Evolutionary conservation across 192 early-diverging fungal species (phyloP).

Genomic region (Endogone sp.): DNA sequence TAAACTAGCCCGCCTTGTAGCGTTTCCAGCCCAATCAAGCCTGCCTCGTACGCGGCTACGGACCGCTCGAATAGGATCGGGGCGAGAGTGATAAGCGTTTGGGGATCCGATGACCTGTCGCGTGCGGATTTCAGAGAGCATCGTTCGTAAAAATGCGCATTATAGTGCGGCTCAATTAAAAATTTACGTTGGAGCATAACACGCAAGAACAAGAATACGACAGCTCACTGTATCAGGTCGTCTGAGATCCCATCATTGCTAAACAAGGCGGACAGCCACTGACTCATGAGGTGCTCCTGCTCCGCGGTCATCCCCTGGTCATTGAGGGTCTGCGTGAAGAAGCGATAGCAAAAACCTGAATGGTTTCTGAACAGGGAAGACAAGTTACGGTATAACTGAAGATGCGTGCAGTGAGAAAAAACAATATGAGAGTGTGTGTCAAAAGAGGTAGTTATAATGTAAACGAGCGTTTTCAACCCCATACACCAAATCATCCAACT

Average conservation of each 20-base stretch:
- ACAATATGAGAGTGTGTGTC: too few relatives aligned
- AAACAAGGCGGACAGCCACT: slow-evolving; percentile 22
- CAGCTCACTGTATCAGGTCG: slow-evolving; percentile 20
- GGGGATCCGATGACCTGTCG: slow-evolving; percentile 16
- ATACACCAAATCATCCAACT: too few relatives aligned
- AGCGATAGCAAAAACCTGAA: slow-evolving; percentile 20
- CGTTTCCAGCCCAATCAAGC: slow-evolving; percentile 14
- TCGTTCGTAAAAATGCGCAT: neutral
- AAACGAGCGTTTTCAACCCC: too few relatives aligned
- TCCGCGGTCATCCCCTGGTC: neutral
- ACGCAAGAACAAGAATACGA: too few relatives aligned
- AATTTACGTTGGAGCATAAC: too few relatives aligned
- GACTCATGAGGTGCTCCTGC: slow-evolving; percentile 15
- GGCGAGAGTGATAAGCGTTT: slow-evolving; percentile 11
- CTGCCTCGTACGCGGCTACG: slow-evolving; percentile 14
- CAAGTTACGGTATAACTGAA: neutral
- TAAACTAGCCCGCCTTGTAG: slow-evolving; percentile 19
- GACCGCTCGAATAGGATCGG: slow-evolving; percentile 24
- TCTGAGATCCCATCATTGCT: slow-evolving; percentile 27
- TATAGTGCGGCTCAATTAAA: neutral
- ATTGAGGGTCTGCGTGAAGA: slow-evolving; percentile 13
- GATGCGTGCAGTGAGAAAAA: too few relatives aligned
- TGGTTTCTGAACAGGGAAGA: slow-evolving; percentile 1
- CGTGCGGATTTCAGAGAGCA: neutral
- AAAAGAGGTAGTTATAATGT: too few relatives aligned